phyloP scores from a whole-genome alignment of 768 basidiomycete species.

The Boletus reticuloceps region DNA sequence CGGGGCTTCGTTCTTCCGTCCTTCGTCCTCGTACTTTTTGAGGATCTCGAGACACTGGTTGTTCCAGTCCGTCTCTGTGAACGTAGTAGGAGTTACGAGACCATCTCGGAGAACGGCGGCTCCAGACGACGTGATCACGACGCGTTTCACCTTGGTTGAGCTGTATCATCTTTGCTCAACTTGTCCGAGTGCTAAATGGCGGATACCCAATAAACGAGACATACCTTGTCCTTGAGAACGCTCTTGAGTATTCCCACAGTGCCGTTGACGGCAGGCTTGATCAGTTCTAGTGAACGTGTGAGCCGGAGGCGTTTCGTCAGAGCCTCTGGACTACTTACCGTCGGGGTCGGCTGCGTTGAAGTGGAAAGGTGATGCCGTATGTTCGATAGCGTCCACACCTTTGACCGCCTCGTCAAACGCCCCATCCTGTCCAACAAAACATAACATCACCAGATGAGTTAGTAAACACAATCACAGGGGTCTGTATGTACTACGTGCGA shows the following conservation, averaged over 20 bases:
- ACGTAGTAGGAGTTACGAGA: conserved; percentile 26
- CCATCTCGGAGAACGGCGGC: conserved; percentile 42
- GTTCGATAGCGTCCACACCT: conserved; percentile 69
- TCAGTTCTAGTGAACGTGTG: conserved; percentile 43
- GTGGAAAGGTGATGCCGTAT: conserved; percentile 65
- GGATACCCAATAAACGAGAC: neutral
- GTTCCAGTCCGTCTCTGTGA: conserved; percentile 63
- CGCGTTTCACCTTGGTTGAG: conserved; percentile 53
- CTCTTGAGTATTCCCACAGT: conserved; percentile 62
- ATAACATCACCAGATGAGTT: too few relatives aligned
- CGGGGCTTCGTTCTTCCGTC: conserved; percentile 38
- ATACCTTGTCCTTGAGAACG: conserved; percentile 52
- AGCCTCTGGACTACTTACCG: conserved; percentile 14
- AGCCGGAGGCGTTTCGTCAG: neutral
- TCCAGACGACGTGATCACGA: conserved; percentile 66
- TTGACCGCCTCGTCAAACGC: conserved; percentile 81
- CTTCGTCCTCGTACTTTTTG: conserved; percentile 45
- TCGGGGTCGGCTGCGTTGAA: conserved; percentile 44
- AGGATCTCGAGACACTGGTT: conserved; percentile 38
- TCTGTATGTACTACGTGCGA: too few relatives aligned
- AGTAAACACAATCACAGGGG: too few relatives aligned
- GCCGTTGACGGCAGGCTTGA: conserved; percentile 70
- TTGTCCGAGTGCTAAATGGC: too few relatives aligned
- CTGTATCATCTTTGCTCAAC: neutral
- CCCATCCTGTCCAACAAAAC: conserved; percentile 39